Evolutionary conservation across 1,284 basidiomycete genomes (phyloP).

Genomic region (Meripilus lineatus): DNA sequence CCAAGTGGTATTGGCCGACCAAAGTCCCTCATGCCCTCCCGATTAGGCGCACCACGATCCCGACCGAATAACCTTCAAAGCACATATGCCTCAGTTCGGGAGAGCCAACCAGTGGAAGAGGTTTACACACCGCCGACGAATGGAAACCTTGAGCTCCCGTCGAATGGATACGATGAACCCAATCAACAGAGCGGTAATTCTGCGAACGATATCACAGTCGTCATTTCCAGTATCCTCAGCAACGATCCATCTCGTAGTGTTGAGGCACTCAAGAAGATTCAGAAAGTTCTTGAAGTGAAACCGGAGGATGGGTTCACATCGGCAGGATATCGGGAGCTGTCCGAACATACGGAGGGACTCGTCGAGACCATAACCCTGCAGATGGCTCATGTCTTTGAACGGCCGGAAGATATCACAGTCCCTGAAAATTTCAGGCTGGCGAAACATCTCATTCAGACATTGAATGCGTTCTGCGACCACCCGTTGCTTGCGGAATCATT

Average conservation of each 20-base stretch:
- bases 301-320: slow-evolving; percentile 68
- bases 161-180: slow-evolving; percentile 16
- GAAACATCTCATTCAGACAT: slow-evolving; percentile 93
- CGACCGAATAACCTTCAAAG: slow-evolving; percentile 24
- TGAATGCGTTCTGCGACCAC: slow-evolving; percentile 90
- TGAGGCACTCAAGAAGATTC: slow-evolving; percentile 91
- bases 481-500: slow-evolving; percentile 76
- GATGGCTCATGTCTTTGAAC: slow-evolving; percentile 86
- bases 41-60: slow-evolving; percentile 56
- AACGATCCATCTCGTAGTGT: slow-evolving; percentile 83
- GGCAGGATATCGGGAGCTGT: slow-evolving; percentile 69
- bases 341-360: slow-evolving; percentile 81
- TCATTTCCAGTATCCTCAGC: slow-evolving; percentile 80
- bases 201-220: slow-evolving; percentile 70
- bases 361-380: slow-evolving; percentile 86
- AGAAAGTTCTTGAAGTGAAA: slow-evolving; percentile 72
- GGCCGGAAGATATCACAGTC: slow-evolving; percentile 64
- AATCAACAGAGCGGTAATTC: slow-evolving; percentile 19
- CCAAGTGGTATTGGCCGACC: slow-evolving; percentile 43
- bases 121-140: slow-evolving; percentile 3
- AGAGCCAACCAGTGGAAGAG: slow-evolving; percentile 5
- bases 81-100: not conserved
- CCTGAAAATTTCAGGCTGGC: slow-evolving; percentile 85
- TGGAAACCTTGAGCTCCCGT: slow-evolving; percentile 7
- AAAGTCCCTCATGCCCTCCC: slow-evolving; percentile 66